Conservation (phyloP, 2,329 filamentous ascomycete genomes). For the Hypoxylon sp. region DNA sequence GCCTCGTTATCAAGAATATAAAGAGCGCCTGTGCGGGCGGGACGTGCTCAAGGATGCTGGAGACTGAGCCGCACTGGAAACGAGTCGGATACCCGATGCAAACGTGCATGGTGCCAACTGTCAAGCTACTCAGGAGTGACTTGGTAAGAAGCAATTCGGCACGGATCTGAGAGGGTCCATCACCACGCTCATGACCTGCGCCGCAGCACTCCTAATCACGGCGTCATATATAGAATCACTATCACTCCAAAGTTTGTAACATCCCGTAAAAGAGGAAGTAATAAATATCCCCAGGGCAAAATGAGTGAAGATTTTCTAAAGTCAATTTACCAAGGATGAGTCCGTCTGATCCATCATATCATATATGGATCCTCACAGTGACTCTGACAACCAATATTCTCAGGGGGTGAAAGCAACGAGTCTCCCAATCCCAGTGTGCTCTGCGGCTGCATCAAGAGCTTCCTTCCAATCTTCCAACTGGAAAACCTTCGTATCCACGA, state of each 20-base stretch:
- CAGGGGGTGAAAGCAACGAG: constrained; percentile 41
- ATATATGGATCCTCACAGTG: neutral
- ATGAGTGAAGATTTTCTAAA: neutral
- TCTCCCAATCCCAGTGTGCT: constrained; percentile 43
- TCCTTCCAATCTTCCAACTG: constrained; percentile 45
- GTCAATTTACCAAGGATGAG: neutral
- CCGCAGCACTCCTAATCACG: no score
- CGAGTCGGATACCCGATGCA: no score
- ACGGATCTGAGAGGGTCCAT: no score
- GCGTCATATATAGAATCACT: no score
- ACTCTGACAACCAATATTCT: neutral
- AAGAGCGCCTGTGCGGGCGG: no score
- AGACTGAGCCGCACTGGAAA: no score
- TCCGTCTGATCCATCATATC: neutral
- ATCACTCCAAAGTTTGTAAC: neutral
- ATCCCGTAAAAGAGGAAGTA: neutral
- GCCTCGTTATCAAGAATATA: no score
- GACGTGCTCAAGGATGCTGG: no score
- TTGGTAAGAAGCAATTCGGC: no score
- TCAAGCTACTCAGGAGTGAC: no score
- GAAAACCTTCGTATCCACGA: constrained; percentile 45
- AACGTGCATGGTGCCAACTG: no score
- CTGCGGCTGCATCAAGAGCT: constrained; percentile 41
- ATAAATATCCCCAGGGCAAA: neutral
- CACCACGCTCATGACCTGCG: no score